These are phyloP conservation scores for Porogramme epimiltina DNA, from an alignment of 1,284 basidiomycete species.

Conservation along the genomic window DNA sequence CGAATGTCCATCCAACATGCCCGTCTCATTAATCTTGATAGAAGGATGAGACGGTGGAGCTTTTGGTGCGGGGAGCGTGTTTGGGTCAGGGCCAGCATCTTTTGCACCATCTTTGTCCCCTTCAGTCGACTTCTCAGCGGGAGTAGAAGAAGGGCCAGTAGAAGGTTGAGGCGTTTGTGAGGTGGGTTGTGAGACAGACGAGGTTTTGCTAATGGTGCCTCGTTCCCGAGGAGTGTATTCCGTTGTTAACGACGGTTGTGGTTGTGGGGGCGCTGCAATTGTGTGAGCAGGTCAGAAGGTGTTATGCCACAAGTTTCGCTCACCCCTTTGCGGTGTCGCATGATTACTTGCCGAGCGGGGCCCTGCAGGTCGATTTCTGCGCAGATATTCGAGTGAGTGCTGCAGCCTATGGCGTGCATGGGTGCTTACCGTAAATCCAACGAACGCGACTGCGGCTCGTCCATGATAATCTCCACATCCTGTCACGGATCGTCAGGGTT, in stretches of 20 bases:
- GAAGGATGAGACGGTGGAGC: constrained; percentile 76
- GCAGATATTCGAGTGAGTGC: neutral
- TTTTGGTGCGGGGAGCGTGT: constrained; percentile 59
- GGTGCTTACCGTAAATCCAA: constrained; percentile 68
- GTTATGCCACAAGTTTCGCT: constrained; percentile 23
- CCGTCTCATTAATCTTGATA: constrained; percentile 71
- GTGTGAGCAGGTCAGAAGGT: constrained; percentile 25
- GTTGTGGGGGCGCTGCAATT: constrained; percentile 29
- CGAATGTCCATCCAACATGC: constrained; percentile 76
- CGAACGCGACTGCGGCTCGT: constrained; percentile 59
- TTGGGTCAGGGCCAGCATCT: constrained; percentile 54
- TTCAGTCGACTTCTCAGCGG: constrained; percentile 22
- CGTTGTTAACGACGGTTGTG: constrained; percentile 75
- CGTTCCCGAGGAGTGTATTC: constrained; percentile 89
- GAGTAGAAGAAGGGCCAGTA: constrained; percentile 26
- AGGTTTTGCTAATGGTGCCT: constrained; percentile 40
- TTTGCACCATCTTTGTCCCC: constrained; percentile 22
- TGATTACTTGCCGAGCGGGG: constrained; percentile 24
- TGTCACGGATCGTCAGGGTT: constrained; percentile 32
- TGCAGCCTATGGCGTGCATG: neutral
- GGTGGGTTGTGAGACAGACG: constrained; percentile 28
- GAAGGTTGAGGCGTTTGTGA: constrained; percentile 24
- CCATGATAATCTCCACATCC: constrained; percentile 84
- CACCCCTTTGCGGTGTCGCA: neutral
- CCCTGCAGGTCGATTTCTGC: constrained; percentile 22